Base-by-base conservation (phyloP, 169 alveolate species). In the Plasmodium adleri region DNA sequence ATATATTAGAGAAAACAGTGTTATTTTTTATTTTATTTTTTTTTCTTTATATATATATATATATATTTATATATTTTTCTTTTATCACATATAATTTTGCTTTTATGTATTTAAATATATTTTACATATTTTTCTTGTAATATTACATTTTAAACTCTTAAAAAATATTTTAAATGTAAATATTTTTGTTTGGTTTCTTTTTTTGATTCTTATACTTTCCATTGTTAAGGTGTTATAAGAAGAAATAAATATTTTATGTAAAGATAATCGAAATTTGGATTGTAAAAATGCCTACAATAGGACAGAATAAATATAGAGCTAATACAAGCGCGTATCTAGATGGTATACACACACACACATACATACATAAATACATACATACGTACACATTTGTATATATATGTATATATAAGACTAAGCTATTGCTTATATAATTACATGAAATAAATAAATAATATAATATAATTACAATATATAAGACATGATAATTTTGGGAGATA, bases 271-370 rank as follows among this genome's bases (percentile, higher is more conserved):
- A 64, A 66, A 78, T 32, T 50, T 15, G 43, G 43, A 43, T 49
- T 22, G 66, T 78, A 64, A 78, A 78, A 78, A 78, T 78, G 89
- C 89, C 89, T 78, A 59, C 76, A 50, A 50, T 78, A 78, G 89
- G 89, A 66, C 64, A 78, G 52, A 78, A 43, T n/a, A 78, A 78
- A 39, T 66, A 78, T 59, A 78, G 78, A 56, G 66, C 64, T 58
- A 56, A 59, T 22, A 64, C 71, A 58, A 78, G 24, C 76, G 45
- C 78, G 39, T 78, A 47, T 15, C 49, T 78, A 78, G 89, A 78
- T 73, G 89, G 89, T 78, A 78, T 58, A 52, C 28, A 78, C 54
- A 50, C 52, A 39, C 9, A 5, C 47, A 39, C 47, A 39, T 1
- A 39, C 9, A 39, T 6, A 39, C 22, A 20, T 20, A 20, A 20